These are phyloP conservation scores for Bromus sterilis DNA, from an alignment of 176 grass and related monocot species.

Conservation along the genomic window DNA sequence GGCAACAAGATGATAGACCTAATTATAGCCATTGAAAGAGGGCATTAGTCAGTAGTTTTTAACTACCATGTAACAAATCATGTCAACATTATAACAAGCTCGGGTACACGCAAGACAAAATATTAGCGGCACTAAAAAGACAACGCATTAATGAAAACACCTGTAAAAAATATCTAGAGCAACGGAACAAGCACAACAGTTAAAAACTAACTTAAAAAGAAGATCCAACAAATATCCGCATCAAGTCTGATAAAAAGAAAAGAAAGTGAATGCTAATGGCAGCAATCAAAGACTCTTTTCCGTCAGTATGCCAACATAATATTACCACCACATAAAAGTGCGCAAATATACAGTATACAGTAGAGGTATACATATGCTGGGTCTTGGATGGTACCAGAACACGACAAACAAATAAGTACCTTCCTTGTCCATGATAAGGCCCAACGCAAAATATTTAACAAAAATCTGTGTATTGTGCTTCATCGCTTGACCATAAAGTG, in stretches of 20 bases:
- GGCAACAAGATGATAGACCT: background rate
- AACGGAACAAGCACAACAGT: background rate
- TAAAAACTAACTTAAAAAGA: background rate
- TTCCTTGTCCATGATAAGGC: constrained; percentile 61
- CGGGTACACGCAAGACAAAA: background rate
- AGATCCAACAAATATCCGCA: background rate
- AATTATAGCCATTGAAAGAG: background rate
- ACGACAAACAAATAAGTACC: constrained; percentile 29
- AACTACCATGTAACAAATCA: background rate
- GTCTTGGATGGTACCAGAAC: background rate
- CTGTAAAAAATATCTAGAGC: background rate
- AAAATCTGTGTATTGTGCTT: constrained; percentile 99
- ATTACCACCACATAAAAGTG: background rate
- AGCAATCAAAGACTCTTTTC: background rate
- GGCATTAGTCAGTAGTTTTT: background rate
- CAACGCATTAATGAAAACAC: background rate
- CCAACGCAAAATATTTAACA: constrained; percentile 63
- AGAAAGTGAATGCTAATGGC: background rate
- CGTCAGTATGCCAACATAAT: background rate
- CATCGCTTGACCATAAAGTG: constrained; percentile 96
- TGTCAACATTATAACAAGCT: background rate
- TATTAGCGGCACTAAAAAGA: background rate
- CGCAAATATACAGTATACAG: background rate
- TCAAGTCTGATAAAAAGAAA: background rate
- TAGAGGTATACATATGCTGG: background rate